A percentile compares a stretch with the other conserved stretches of the same genome.
phyloP scores from a whole-genome alignment of 805 yeast genomes.

The Starmerella bombi region DNA sequence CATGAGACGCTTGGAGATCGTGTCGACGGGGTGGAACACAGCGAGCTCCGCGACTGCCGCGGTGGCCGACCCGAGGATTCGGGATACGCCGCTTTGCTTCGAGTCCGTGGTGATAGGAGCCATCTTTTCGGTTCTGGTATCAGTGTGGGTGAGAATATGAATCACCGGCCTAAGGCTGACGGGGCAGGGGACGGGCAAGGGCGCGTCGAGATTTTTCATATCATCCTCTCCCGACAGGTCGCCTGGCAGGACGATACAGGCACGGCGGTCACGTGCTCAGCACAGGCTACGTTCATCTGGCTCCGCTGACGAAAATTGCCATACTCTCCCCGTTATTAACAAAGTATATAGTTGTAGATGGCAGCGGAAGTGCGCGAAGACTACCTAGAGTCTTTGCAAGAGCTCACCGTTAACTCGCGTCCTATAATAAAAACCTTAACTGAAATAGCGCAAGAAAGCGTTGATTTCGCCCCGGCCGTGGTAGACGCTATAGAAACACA shows the following conservation, averaged over 20 bases:
- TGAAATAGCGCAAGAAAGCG: slow-evolving; percentile 72
- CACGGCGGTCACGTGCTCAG: too few species aligned
- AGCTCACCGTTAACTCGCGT: slow-evolving; percentile 73
- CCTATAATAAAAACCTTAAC: slow-evolving; percentile 83
- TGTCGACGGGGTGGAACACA: slow-evolving; percentile 95
- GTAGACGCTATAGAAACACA: slow-evolving; percentile 62
- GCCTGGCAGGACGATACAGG: too few species aligned
- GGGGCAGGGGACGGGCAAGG: background rate
- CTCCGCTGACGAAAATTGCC: too few species aligned
- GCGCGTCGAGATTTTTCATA: background rate
- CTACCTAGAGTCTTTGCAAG: slow-evolving; percentile 55
- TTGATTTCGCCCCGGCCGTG: slow-evolving; percentile 61
- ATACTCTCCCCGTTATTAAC: too few species aligned
- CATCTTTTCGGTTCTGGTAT: slow-evolving; percentile 9
- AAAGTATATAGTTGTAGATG: slow-evolving; percentile 13
- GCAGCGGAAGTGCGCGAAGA: slow-evolving; percentile 37
- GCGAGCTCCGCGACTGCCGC: slow-evolving; percentile 96
- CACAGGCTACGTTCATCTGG: too few species aligned
- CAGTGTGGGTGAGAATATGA: background rate
- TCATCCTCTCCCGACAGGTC: too few species aligned
- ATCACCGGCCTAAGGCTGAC: background rate
- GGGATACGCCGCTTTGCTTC: slow-evolving; percentile 77
- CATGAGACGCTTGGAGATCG: slow-evolving; percentile 92
- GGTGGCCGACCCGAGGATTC: slow-evolving; percentile 93
- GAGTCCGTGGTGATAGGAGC: slow-evolving; percentile 34